Evolutionary conservation across 371 early-diverging fungal genomes (phyloP).

Genomic region (Gilbertella persicaria): DNA sequence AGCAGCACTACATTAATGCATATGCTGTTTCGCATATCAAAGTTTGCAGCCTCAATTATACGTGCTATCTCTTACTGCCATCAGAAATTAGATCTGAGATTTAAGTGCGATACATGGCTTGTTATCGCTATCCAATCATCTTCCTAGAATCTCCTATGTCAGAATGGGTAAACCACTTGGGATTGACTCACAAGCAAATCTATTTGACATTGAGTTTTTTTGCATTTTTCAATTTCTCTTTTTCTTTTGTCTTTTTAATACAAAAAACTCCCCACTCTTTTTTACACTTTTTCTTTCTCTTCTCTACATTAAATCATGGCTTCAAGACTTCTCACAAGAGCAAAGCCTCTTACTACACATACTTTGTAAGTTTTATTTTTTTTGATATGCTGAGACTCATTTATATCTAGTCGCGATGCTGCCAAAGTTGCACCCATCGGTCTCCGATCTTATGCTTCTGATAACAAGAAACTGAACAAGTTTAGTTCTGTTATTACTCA

Average conservation of each 20-base stretch:
- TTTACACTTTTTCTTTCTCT: constrained; percentile 3
- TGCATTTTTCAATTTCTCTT: constrained; percentile 6
- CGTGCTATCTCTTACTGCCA: too few species aligned
- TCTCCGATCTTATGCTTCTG: constrained; percentile 43
- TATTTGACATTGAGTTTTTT: constrained; percentile 8
- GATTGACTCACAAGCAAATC: constrained; percentile 9
- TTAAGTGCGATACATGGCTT: constrained; percentile 6
- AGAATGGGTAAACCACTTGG: constrained; percentile 19
- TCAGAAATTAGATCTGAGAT: too few species aligned
- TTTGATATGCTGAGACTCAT: not conserved
- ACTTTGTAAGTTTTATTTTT: constrained; percentile 30
- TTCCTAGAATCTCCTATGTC: constrained; percentile 11
- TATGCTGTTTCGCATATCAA: too few species aligned
- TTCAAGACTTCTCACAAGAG: constrained; percentile 39
- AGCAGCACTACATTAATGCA: too few species aligned
- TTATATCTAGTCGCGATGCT: constrained; percentile 17
- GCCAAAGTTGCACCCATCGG: constrained; percentile 33
- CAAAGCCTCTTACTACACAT: constrained; percentile 19
- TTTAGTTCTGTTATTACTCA: constrained; percentile 88
- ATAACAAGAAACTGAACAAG: constrained; percentile 63
- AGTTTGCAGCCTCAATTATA: too few species aligned
- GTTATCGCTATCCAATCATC: constrained; percentile 13
- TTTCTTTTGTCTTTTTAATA: constrained; percentile 11
- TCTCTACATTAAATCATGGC: constrained; percentile 26
- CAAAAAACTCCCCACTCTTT: constrained; percentile 5